Conservation (phyloP, 768 basidiomycete genomes). For the Rubroboletus satanas region DNA sequence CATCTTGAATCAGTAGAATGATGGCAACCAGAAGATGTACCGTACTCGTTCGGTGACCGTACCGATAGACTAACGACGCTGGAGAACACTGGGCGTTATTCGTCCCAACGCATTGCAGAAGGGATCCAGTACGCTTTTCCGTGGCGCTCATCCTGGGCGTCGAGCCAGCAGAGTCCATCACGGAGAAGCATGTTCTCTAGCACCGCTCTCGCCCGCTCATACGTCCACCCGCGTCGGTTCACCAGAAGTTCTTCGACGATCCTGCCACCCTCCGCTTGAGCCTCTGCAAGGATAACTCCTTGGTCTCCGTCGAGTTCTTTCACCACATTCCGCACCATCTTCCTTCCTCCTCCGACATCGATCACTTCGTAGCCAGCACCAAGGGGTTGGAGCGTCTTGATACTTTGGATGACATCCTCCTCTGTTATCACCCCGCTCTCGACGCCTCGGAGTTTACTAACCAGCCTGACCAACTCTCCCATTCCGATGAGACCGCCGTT, state of each 20-base stretch:
- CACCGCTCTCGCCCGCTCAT: slow-evolving; percentile 69
- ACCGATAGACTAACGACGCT: background rate
- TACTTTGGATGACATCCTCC: slow-evolving; percentile 78
- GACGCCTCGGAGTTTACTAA: slow-evolving; percentile 72
- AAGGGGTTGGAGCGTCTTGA: slow-evolving; percentile 83
- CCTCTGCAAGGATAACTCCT: slow-evolving; percentile 72
- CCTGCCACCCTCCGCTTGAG: slow-evolving; percentile 63
- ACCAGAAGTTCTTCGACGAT: slow-evolving; percentile 64
- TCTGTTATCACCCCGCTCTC: slow-evolving; percentile 70
- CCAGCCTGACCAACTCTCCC: slow-evolving; percentile 74
- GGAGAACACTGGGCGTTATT: slow-evolving; percentile 28
- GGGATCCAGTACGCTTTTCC: slow-evolving; percentile 83
- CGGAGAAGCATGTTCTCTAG: slow-evolving; percentile 87
- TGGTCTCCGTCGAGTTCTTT: slow-evolving; percentile 91
- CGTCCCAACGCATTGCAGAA: slow-evolving; percentile 83
- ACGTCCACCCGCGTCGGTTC: slow-evolving; percentile 66
- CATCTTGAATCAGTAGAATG: no score
- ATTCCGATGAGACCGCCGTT: slow-evolving; percentile 94
- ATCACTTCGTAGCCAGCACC: slow-evolving; percentile 90
- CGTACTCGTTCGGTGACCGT: background rate
- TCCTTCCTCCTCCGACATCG: slow-evolving; percentile 60
- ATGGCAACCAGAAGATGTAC: background rate
- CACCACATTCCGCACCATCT: slow-evolving; percentile 86
- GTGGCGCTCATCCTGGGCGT: slow-evolving; percentile 72
- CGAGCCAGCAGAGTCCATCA: slow-evolving; percentile 94